Percentiles rank a stretch among this genome's conserved stretches.
These are phyloP conservation scores for Curvularia hawaiiensis DNA, from an alignment of 2,329 filamentous ascomycete genomes.

Conservation along the genomic window DNA sequence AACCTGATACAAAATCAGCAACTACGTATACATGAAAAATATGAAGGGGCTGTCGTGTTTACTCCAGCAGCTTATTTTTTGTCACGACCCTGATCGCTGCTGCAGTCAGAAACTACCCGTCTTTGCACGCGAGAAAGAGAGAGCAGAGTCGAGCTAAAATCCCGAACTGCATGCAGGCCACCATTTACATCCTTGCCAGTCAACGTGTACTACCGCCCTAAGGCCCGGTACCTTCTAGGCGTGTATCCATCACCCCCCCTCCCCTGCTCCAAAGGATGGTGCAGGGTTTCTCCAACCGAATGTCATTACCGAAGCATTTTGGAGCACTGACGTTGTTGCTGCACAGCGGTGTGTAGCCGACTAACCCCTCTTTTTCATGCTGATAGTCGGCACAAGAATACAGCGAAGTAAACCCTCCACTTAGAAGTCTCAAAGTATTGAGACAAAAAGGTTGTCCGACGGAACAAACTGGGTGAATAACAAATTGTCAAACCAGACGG, in stretches of 20 bases:
- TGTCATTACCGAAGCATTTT: constrained; percentile 1
- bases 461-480: too few species aligned
- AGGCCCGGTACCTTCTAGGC: constrained; percentile 6
- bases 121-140: neutral
- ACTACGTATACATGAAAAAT: neutral
- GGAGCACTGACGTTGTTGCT: neutral
- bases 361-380: neutral
- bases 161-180: constrained; percentile 2
- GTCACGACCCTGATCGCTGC: neutral
- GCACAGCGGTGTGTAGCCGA: neutral
- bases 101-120: neutral
- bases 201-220: constrained; percentile 1
- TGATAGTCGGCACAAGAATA: neutral
- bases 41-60: neutral
- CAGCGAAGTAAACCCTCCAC: neutral
- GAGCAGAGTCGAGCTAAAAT: neutral
- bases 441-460: too few species aligned
- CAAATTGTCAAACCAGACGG: too few species aligned
- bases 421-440: neutral
- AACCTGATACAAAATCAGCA: neutral
- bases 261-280: neutral
- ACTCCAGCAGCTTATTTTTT: neutral
- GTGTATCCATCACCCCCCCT: too few species aligned
- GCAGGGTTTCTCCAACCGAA: constrained; percentile 1
- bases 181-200: constrained; percentile 4